Evolutionary conservation across 1,284 basidiomycete species (phyloP), one percentile per base, ranked within the genome.

Genomic region (Ustilago bromivora): DNA sequence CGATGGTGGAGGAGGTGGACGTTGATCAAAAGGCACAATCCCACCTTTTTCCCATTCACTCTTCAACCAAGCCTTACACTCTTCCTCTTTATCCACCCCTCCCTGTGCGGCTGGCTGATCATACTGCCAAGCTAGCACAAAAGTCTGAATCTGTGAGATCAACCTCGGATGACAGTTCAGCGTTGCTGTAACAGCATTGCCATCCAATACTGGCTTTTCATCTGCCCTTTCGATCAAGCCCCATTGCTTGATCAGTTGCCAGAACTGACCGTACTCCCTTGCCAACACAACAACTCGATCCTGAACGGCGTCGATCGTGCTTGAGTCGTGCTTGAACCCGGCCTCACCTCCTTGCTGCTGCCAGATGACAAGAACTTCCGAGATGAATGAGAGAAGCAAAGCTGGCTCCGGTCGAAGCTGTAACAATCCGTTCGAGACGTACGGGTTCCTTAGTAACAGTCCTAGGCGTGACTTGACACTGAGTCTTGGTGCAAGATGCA

Each of bases 101-200:
- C 23, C 56, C 1, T 46, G 34, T 31, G 49, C 38, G 5, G 41
- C 19, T 1, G 49, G 23, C 36, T 60, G 62, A 41, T 76, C 71
- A 34, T 81, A 74, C 60, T 85, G 82, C 82, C 82, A 85, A 0
- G 75, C 78, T 11, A 83, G 57, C 19, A 85, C 79, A 32, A 49
- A 69, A 4, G 72, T 80, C 57, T 78, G 77, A 19, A 85, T 68
- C 13, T 71, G 71, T 8, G 76, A 70, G 13, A 80, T 78, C 13
- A 85, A 65, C 7, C 70, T 66, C 17, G 68, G 67, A 51, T 79
- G 73, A 46, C 81, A 81, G 7, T 54, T 58, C 28, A 85, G 43
- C 0, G 56, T 46, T 7, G 70, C 55, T 6, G 67, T 73, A 36
- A 85, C 70, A 6, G 71, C 78, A 49, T 76, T 80, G 10, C 84